Evolutionary conservation across 176 grass and related monocot species (phyloP).

Genomic region (Musa troglodytarum): DNA sequence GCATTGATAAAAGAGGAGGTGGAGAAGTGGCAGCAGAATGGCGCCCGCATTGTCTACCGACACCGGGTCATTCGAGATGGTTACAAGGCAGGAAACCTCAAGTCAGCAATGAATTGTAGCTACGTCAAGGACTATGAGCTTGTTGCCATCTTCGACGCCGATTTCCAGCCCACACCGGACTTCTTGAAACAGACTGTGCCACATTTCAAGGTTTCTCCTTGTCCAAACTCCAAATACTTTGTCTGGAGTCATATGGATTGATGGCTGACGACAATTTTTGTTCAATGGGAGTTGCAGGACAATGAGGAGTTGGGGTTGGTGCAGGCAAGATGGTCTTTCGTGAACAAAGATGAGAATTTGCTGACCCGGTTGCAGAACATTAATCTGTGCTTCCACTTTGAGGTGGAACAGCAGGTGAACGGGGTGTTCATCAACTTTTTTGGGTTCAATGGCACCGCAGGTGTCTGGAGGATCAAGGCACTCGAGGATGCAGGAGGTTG

Average conservation of each 20-base stretch:
- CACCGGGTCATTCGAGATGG: slow-evolving; percentile 41
- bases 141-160: slow-evolving; percentile 47
- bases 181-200: slow-evolving; percentile 41
- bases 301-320: slow-evolving; percentile 40
- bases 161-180: slow-evolving; percentile 39
- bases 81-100: slow-evolving; percentile 49
- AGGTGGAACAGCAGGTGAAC: slow-evolving; percentile 53
- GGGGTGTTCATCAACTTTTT: slow-evolving; percentile 43
- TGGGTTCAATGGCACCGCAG: slow-evolving; percentile 44
- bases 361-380: slow-evolving; percentile 42
- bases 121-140: slow-evolving; percentile 51
- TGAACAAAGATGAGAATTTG: slow-evolving; percentile 49
- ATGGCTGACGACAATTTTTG: not conserved
- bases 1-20: slow-evolving; percentile 41
- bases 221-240: not conserved
- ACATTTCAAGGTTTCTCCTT: slow-evolving; percentile 41
- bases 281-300: slow-evolving; percentile 13
- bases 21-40: slow-evolving; percentile 41
- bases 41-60: slow-evolving; percentile 31
- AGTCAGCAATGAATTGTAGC: slow-evolving; percentile 43
- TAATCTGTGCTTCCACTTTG: slow-evolving; percentile 50
- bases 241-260: not conserved
- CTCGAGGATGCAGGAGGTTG: slow-evolving; percentile 44
- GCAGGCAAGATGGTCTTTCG: slow-evolving; percentile 42
- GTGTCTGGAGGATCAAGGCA: slow-evolving; percentile 45